phyloP scores from a whole-genome alignment of 2,329 filamentous ascomycete genomes.

The Didymellaceae sp. region DNA sequence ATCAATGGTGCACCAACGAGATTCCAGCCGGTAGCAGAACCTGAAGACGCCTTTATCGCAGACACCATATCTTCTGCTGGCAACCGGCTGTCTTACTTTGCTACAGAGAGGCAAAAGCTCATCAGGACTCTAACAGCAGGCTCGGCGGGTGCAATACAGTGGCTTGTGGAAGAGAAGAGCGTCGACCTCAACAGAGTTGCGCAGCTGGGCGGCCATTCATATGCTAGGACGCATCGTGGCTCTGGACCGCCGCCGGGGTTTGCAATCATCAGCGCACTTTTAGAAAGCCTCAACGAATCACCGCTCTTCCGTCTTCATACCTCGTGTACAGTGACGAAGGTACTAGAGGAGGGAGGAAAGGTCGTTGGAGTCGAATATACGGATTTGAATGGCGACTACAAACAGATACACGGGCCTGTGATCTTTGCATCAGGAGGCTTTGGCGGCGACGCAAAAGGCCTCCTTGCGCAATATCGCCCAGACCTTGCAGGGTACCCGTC shows the following conservation, averaged over 20 bases:
- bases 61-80: conserved; percentile 67
- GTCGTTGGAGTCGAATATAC: conserved; percentile 63
- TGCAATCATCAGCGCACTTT: conserved; percentile 62
- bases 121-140: conserved; percentile 57
- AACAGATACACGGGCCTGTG: conserved; percentile 60
- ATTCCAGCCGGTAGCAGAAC: conserved; percentile 57
- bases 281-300: conserved; percentile 59
- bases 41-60: conserved; percentile 54
- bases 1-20: conserved; percentile 68
- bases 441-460: conserved; percentile 64
- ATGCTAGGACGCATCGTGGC: conserved; percentile 65
- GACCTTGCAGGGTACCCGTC: conserved; percentile 67
- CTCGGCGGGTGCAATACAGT: conserved; percentile 60
- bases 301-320: conserved; percentile 61
- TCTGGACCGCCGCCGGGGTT: conserved; percentile 64
- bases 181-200: conserved; percentile 66
- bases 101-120: conserved; percentile 50
- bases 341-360: conserved; percentile 48
- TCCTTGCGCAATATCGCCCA: conserved; percentile 63
- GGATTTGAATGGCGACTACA: conserved; percentile 41
- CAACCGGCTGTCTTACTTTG: conserved; percentile 37
- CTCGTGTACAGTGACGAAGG: conserved; percentile 59
- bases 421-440: conserved; percentile 69
- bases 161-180: conserved; percentile 63
- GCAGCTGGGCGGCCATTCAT: conserved; percentile 65